Conservation (phyloP, 2,329 filamentous ascomycete species). For the Calonectria leucothoes region DNA sequence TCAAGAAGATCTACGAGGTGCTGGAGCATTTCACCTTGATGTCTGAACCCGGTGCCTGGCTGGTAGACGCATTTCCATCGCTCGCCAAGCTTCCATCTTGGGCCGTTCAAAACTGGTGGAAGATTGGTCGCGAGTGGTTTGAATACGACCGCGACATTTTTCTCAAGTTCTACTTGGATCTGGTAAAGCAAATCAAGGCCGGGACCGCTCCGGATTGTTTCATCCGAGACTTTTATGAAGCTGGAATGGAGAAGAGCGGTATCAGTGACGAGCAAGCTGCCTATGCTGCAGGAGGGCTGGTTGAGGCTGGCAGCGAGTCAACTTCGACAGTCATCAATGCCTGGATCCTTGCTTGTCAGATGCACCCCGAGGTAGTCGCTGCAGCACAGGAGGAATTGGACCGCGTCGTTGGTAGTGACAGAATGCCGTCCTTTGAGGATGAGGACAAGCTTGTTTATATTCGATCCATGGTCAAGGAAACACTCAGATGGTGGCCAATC, state of each 20-base stretch:
- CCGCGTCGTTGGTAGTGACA: slow-evolving; percentile 48
- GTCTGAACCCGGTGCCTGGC: slow-evolving; percentile 21
- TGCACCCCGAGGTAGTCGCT: slow-evolving; percentile 48
- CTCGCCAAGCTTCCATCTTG: slow-evolving; percentile 20
- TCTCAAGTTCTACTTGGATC: slow-evolving; percentile 26
- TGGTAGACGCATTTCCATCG: slow-evolving; percentile 23
- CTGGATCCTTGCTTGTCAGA: slow-evolving; percentile 59
- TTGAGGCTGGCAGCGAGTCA: slow-evolving; percentile 37
- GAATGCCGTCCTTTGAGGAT: slow-evolving; percentile 52
- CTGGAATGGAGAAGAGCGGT: slow-evolving; percentile 27
- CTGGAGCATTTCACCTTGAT: slow-evolving; percentile 24
- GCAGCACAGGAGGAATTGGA: slow-evolving; percentile 50
- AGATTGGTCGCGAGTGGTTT: slow-evolving; percentile 25
- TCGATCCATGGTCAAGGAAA: slow-evolving; percentile 57
- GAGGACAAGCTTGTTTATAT: slow-evolving; percentile 55
- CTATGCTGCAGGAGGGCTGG: slow-evolving; percentile 28
- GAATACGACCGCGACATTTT: slow-evolving; percentile 31
- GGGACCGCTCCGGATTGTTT: slow-evolving; percentile 31
- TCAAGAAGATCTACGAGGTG: slow-evolving; percentile 31
- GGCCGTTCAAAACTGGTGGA: slow-evolving; percentile 25
- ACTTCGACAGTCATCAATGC: slow-evolving; percentile 45
- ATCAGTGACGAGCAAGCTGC: slow-evolving; percentile 32
- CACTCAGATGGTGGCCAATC: slow-evolving; percentile 54
- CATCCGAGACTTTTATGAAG: slow-evolving; percentile 29
- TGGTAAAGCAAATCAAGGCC: slow-evolving; percentile 21